These are phyloP conservation scores for Podila horticola DNA, from an alignment of 192 early-diverging fungal genomes.

Conservation along the genomic window DNA sequence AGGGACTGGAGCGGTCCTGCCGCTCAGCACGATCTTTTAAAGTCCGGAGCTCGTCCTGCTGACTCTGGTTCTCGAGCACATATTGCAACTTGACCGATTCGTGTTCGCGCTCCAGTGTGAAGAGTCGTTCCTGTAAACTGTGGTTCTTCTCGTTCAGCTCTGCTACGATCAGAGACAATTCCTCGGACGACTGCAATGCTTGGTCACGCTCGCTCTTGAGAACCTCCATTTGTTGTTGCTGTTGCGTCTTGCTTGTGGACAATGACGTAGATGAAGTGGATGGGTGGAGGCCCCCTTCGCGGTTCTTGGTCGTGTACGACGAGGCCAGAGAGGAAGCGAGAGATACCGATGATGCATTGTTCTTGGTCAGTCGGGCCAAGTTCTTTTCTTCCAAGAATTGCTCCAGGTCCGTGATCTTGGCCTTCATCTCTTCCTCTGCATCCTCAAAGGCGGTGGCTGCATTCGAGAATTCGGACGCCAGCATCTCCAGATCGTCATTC, in stretches of 20 bases:
- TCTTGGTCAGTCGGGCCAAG: not conserved
- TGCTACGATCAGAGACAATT: conserved; percentile 39
- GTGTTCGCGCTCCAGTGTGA: conserved; percentile 34
- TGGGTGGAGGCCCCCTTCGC: conserved; percentile 5
- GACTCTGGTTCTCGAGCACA: conserved; percentile 27
- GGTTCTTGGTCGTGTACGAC: conserved; percentile 3
- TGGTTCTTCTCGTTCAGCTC: conserved; percentile 50
- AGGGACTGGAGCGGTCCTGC: conserved; percentile 40
- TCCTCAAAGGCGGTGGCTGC: conserved; percentile 48
- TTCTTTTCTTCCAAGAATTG: conserved; percentile 24
- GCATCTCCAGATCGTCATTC: conserved; percentile 48
- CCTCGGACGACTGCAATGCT: conserved; percentile 37
- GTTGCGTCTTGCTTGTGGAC: not conserved
- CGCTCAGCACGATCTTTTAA: conserved; percentile 41
- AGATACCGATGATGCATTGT: conserved; percentile 20
- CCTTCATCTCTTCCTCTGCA: conserved; percentile 53
- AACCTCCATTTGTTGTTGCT: not conserved
- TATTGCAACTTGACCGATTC: conserved; percentile 39
- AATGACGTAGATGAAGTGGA: not conserved
- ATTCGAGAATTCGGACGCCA: conserved; percentile 52
- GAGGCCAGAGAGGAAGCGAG: conserved; percentile 32
- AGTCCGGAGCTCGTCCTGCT: conserved; percentile 24
- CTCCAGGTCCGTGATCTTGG: conserved; percentile 43
- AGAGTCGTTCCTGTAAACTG: conserved; percentile 36
- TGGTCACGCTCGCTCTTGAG: conserved; percentile 34